Conservation (phyloP, 345 rosid species). For the Excoecaria cochinchinensis region DNA sequence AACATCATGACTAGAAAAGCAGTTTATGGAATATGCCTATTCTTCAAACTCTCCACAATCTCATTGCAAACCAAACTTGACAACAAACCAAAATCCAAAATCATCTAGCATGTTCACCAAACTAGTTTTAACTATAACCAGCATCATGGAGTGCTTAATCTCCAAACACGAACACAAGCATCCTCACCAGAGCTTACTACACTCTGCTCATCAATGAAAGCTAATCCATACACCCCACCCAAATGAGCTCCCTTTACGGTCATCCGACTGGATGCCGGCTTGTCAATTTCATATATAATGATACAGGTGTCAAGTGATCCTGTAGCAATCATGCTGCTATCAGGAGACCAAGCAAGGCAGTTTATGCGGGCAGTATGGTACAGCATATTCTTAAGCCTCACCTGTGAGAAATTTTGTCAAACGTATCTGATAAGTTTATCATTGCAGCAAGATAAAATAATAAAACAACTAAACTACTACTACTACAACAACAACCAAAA, state of each 20-base stretch:
- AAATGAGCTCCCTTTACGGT: slow-evolving; percentile 82
- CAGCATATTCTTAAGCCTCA: slow-evolving; percentile 80
- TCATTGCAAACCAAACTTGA: neutral
- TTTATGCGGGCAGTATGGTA: slow-evolving; percentile 83
- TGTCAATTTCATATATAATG: slow-evolving; percentile 70
- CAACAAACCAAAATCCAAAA: slow-evolving; percentile 15
- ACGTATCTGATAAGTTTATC: neutral
- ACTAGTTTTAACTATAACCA: neutral
- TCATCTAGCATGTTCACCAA: neutral
- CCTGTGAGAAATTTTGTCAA: slow-evolving; percentile 37
- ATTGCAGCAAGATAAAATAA: neutral
- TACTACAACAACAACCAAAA: neutral
- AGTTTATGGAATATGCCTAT: neutral
- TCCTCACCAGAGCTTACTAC: slow-evolving; percentile 92
- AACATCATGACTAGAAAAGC: neutral
- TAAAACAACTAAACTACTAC: too few relatives aligned
- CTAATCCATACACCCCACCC: slow-evolving; percentile 89
- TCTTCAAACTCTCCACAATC: neutral
- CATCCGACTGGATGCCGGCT: slow-evolving; percentile 66
- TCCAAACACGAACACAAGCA: slow-evolving; percentile 85
- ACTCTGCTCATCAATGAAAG: slow-evolving; percentile 57
- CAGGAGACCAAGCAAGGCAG: slow-evolving; percentile 92
- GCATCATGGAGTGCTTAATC: slow-evolving; percentile 18
- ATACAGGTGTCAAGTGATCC: slow-evolving; percentile 86
- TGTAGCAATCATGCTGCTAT: slow-evolving; percentile 68